Evolutionary conservation across 225 moss, liverwort and hornwort genomes (phyloP), one percentile per base, ranked within the genome.

Genomic region (Pseudisothecium myosuroides): DNA sequence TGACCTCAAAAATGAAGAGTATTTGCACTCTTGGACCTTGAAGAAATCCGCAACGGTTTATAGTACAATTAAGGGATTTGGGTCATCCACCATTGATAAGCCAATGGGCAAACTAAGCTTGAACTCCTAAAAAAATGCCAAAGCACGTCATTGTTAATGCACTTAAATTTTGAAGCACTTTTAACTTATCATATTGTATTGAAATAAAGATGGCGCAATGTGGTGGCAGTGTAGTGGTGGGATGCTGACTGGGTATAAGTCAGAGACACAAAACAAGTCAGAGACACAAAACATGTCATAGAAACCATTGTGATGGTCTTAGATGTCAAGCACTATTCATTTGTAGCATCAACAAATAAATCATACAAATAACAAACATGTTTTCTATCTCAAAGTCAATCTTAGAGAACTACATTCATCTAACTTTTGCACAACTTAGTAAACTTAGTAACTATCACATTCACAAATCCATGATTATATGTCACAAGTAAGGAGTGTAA

Each of bases 211-310:
- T 52, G 21, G 34, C 0, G 0, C 0, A 0, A 13, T 0, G 1
- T 34, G 5, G 34, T 76, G 10, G 10, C 32, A 47, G 31, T 20
- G 5, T 2, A 20, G 50, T 76, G 4, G 19, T 32, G 2, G 21
- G 12, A 2, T 31, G 12, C 32, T 0, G 1, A 0, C n/a, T n/a
- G 6, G 14, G 1, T 32, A 10, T 0, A 49, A 0, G 45, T 49
- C 0, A 49, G 0, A 75, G 34, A n/a, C n/a, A n/a, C n/a, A n/a
- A n/a, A n/a, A n/a, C n/a, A n/a, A n/a, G n/a, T n/a, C n/a, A n/a
- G n/a, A n/a, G n/a, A n/a, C n/a, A n/a, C n/a, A n/a, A n/a, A n/a
- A n/a, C 2, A 32, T 49, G 10, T 20, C 1, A 0, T 31, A 75
- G 7, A 49, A 75, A 49, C 10, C 29, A 47, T 47, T 18, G 4